Conservation (phyloP, 2,329 filamentous ascomycete genomes). For the Penicillium frequentans region DNA sequence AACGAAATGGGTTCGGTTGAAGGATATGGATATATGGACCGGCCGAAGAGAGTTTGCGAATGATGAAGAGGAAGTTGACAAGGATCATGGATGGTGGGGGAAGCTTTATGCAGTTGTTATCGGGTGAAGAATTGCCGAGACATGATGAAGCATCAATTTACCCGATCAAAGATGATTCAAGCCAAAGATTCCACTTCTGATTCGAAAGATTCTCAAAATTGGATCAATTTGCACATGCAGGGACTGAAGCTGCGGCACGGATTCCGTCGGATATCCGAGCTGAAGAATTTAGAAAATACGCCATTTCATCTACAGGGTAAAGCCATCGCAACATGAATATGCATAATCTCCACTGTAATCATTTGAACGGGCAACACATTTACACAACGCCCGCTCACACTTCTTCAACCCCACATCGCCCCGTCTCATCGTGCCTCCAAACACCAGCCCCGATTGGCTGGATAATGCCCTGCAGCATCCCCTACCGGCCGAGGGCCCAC, state of each 20-base stretch:
- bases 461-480: slow-evolving; percentile 7
- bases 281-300: not conserved
- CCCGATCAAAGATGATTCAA: not conserved
- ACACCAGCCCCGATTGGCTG: slow-evolving; percentile 10
- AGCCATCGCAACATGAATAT: not conserved
- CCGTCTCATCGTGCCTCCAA: slow-evolving; percentile 14
- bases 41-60: slow-evolving; percentile 29
- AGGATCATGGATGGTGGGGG: slow-evolving; percentile 14
- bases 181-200: not conserved
- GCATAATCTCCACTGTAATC: not conserved
- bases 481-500: slow-evolving; percentile 2
- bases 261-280: slow-evolving; percentile 24
- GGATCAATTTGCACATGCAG: not conserved
- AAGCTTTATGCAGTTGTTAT: slow-evolving; percentile 24
- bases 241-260: slow-evolving; percentile 10
- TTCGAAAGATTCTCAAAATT: not conserved
- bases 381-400: not conserved
- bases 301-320: not conserved
- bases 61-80: slow-evolving; percentile 8
- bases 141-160: not conserved
- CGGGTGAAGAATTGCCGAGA: slow-evolving; percentile 14
- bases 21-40: slow-evolving; percentile 43
- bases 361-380: too few species aligned
- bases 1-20: slow-evolving; percentile 36
- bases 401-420: not conserved